phyloP scores from a whole-genome alignment of 305 asterid genomes.

The Ajuga reptans region DNA sequence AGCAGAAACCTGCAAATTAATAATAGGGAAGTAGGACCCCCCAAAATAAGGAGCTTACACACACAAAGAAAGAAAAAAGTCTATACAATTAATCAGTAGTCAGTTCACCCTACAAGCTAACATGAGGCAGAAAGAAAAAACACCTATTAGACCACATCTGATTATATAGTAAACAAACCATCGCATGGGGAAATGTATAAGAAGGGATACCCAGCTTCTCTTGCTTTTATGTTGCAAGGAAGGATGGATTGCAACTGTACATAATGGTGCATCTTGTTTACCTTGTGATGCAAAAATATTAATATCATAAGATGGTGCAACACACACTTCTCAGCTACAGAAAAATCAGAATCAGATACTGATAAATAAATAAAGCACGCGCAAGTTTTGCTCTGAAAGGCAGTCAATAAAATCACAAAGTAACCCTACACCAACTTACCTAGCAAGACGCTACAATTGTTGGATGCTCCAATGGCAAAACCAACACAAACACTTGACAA shows the following conservation, averaged over 20 bases:
- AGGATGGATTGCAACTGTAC: not conserved
- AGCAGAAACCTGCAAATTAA: slow-evolving; percentile 51
- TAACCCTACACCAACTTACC: not conserved
- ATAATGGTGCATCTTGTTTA: too few relatives aligned
- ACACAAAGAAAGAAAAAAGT: not conserved
- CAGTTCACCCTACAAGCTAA: not conserved
- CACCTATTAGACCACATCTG: not conserved
- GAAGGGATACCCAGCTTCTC: not conserved
- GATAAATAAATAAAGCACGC: not conserved
- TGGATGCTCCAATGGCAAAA: not conserved
- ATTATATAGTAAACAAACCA: not conserved
- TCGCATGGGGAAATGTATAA: not conserved
- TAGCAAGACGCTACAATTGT: not conserved
- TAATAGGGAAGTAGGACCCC: not conserved
- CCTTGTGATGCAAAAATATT: too few relatives aligned
- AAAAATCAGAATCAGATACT: not conserved
- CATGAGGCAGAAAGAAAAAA: not conserved
- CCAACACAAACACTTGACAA: not conserved
- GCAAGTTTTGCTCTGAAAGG: not conserved
- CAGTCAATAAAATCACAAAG: not conserved
- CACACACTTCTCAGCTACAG: too few relatives aligned
- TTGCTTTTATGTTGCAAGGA: not conserved
- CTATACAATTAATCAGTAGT: not conserved
- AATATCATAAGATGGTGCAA: not conserved
- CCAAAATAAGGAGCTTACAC: not conserved